Conservation (phyloP, 2,329 filamentous ascomycete species). For the Talaromyces amestolkiae region DNA sequence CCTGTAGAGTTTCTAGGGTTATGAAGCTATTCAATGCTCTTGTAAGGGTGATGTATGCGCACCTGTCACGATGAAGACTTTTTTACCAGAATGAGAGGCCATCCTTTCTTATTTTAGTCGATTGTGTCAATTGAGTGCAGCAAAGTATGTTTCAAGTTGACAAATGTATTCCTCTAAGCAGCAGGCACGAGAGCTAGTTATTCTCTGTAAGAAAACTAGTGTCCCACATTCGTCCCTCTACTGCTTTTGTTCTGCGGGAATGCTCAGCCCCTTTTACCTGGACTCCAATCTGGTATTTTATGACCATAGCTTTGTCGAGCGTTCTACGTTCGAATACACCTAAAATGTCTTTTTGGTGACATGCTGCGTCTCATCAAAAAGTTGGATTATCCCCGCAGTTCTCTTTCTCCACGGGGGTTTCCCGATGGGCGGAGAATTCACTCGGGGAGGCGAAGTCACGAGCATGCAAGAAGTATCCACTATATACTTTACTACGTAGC, state of each 20-base stretch:
- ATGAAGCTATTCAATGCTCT: neutral
- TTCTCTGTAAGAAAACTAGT: neutral
- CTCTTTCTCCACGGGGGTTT: neutral
- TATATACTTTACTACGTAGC: neutral
- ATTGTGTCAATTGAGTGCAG: neutral
- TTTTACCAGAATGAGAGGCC: neutral
- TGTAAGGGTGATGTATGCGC: neutral
- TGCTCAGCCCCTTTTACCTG: neutral
- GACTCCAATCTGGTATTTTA: neutral
- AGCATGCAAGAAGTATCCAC: neutral
- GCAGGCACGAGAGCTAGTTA: neutral
- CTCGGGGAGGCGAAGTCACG: neutral
- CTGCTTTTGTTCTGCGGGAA: neutral
- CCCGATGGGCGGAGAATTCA: neutral
- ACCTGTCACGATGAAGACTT: constrained; percentile 7
- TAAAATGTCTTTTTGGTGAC: neutral
- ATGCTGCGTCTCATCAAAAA: neutral
- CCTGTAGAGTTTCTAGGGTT: constrained; percentile 22
- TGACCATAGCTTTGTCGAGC: neutral
- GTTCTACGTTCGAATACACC: neutral
- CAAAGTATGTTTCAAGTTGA: neutral
- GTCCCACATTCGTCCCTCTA: neutral
- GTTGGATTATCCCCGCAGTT: neutral
- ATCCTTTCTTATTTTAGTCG: neutral
- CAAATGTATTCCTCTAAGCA: neutral